Evolutionary conservation across 1,284 basidiomycete species (phyloP).

Genomic region (Uromyces viciae-fabae): DNA sequence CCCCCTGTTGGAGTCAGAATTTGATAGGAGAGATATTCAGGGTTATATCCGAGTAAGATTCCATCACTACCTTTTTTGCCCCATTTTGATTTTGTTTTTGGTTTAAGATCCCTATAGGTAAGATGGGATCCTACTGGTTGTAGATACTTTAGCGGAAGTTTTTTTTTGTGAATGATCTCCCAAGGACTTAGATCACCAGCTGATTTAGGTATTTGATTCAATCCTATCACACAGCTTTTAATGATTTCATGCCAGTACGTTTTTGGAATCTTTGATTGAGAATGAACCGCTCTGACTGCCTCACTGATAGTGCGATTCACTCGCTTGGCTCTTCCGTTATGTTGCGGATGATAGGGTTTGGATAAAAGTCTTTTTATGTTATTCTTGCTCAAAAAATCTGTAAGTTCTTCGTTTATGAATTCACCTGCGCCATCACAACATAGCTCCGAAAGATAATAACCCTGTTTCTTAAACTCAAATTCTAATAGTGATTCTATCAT

Average conservation of each 20-base stretch:
- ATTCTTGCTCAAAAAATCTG: no score
- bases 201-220: not conserved
- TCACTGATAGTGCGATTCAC: not conserved
- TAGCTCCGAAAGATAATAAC: not conserved
- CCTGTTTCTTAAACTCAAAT: not conserved
- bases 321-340: not conserved
- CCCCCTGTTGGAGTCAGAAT: no score
- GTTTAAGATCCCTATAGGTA: no score
- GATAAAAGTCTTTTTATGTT: not conserved
- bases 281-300: no score
- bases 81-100: no score
- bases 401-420: not conserved
- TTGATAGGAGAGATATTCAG: no score
- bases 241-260: not conserved
- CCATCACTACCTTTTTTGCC: no score
- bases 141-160: not conserved
- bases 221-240: not conserved
- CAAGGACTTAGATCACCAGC: not conserved
- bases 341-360: not conserved
- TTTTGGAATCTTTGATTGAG: not conserved
- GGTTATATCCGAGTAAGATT: no score
- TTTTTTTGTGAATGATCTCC: not conserved
- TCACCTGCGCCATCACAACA: not conserved
- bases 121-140: not conserved
- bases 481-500: not conserved